Evolutionary conservation across 768 basidiomycete species (phyloP), one percentile per base, ranked within the genome.

Genomic region (Rhodosporidiobolus sp.): DNA sequence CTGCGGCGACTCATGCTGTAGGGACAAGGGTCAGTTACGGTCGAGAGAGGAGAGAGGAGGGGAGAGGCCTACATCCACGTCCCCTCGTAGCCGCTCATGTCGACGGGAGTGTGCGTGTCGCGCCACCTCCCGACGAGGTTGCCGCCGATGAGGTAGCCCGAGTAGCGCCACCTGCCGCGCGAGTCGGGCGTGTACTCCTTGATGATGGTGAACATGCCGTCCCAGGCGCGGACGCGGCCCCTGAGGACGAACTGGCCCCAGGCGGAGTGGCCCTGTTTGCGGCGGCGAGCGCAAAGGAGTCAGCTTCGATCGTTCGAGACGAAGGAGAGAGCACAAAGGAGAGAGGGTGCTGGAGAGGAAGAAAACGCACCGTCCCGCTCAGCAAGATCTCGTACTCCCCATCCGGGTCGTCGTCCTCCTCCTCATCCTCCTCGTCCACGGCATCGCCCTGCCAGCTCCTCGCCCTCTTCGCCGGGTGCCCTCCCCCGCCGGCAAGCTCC

Each of bases 201-300:
- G n/a, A 85, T 86, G 16, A 94, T 79, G 72, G 86, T 90, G 62
- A 94, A 84, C 75, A 91, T 86, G 14, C 92, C 92, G 79, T 94
- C 92, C 77, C 86, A 87, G 24, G 88, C 86, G 67, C 92, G 83
- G n/a, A 94, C 85, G 26, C 92, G 86, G 49, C 92, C 92, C 7
- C 88, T 82, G 34, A 94, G 80, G 69, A 85, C 88, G 81, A 93
- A 94, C 74, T 90, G 88, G 32, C 92, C 92, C 92, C 92, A 94
- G 22, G 91, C 88, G 14, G 92, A 94, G 81, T 94, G 92, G 9
- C 92, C 91, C 90, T 92, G 69, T 28, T n/a, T 22, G 28, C 28
- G 65, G 38, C 38, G 38, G 56, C 38, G 28, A 59, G 10, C 4
- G 28, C 10, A 30, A 26, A n/a, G 26, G 16, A 11, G 58, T 45